Evolutionary conservation across 805 yeast species (phyloP), one percentile per base, ranked within the genome.

Genomic region (Ogataea thermomethanolica): DNA sequence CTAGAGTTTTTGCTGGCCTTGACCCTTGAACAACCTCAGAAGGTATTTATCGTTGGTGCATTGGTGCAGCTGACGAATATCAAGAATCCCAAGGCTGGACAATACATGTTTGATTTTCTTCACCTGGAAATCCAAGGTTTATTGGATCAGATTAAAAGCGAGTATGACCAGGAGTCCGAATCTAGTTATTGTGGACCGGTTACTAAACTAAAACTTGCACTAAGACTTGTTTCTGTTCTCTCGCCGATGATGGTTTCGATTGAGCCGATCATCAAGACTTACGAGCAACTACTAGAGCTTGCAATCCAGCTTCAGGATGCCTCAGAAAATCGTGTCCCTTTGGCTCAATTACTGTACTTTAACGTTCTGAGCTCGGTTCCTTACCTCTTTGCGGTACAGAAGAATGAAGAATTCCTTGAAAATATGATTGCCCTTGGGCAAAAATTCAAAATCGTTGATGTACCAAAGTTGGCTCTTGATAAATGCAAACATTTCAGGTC

Each of bases 1-100:
- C 63, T 86, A 44, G 70, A 73, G 35, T 84, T 86, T 2, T 56
- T 89, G 20, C 73, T 74, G 39, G 86, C 95, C 2, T 74, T 85
- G 31, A 70, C 83, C 8, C 64, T 76, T 22, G 98, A 93, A 61
- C 96, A 91, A 61, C 98, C 99, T 0, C 95, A 90, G 48, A 93
- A 90, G 59, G 75, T 83, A 44, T 78, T 81, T 10, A 74, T 81
- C n/a, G 62, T 91, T 42, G 74, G 88, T 21, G 78, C 81, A 7
- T 68, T 88, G 49, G 65, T 89, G 5, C 73, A 81, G 53, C 67
- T 80, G 15, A 79, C 86, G 33, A 81, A 84, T 62, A 69, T 83
- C 17, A 73, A 73, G 43, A 79, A 78, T 59, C 73, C 76, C 25
- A 66, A 74, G 27, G 79, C 86, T 30, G 91, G 95, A 36, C 76